Percentiles rank a stretch among this genome's conserved stretches.
These are phyloP conservation scores for Hirschioporus abietinus DNA, from an alignment of 768 basidiomycete species.

Conservation along the genomic window DNA sequence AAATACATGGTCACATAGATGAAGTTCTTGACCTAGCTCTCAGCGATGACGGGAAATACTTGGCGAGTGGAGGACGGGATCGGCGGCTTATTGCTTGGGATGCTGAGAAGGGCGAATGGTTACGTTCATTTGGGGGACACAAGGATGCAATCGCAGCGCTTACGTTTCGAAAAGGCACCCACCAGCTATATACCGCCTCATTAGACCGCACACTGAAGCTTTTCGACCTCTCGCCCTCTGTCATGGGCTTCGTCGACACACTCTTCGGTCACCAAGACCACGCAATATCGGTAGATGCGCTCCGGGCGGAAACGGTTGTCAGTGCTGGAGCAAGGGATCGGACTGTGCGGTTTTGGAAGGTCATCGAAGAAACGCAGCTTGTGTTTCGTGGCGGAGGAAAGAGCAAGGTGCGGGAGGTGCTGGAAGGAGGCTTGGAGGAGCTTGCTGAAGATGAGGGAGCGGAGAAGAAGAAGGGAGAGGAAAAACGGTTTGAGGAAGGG, in stretches of 20 bases:
- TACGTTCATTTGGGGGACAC: conserved; percentile 76
- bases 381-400: conserved; percentile 95
- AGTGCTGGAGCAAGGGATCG: conserved; percentile 89
- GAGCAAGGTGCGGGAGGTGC: conserved; percentile 70
- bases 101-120: conserved; percentile 65
- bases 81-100: conserved; percentile 85
- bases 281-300: conserved; percentile 69
- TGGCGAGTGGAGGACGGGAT: conserved; percentile 87
- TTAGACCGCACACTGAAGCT: conserved; percentile 88
- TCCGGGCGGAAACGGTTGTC: conserved; percentile 79
- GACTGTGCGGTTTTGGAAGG: conserved; percentile 93
- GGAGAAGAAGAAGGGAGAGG: conserved; percentile 32
- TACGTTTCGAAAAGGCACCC: conserved; percentile 72
- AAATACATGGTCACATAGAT: conserved; percentile 72
- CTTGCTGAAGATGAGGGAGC: conserved; percentile 48
- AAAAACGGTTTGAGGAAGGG: conserved; percentile 71
- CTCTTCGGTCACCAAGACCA: conserved; percentile 96
- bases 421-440: conserved; percentile 72
- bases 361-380: conserved; percentile 89
- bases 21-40: conserved; percentile 81
- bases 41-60: conserved; percentile 76
- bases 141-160: conserved; percentile 61
- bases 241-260: conserved; percentile 93
- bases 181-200: conserved; percentile 71
- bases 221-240: conserved; percentile 65